A percentile compares a stretch with the other conserved stretches of the same genome.
phyloP scores from a whole-genome alignment of 306 rosid genomes.

The Notholithocarpus densiflorus region DNA sequence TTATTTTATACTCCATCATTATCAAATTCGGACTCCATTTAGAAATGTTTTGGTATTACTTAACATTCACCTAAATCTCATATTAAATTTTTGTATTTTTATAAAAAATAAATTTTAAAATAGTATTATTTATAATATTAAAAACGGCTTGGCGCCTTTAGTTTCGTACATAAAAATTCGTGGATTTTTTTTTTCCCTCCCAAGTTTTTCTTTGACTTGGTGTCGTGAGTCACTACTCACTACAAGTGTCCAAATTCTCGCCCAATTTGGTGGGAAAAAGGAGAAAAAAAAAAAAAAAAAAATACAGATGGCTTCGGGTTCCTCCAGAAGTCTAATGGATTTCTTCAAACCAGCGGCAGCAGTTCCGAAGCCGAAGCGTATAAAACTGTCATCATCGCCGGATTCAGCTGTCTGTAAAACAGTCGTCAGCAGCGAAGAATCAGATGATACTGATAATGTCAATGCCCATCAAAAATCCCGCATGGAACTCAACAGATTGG shows the following conservation, averaged over 20 bases:
- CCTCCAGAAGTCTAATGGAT: constrained; percentile 54
- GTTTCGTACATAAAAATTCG: too few species aligned
- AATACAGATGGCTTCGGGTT: constrained; percentile 28
- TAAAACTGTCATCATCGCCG: constrained; percentile 32
- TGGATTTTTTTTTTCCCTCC: neutral
- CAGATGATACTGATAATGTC: neutral
- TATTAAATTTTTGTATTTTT: too few species aligned
- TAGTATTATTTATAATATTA: too few species aligned
- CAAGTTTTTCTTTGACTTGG: neutral
- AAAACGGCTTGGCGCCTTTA: too few species aligned
- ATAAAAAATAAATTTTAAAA: too few species aligned
- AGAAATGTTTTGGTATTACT: too few species aligned
- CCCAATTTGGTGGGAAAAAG: neutral
- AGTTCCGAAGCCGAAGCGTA: constrained; percentile 38
- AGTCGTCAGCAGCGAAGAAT: constrained; percentile 7
- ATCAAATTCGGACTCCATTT: fast-evolving
- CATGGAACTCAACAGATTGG: constrained; percentile 49
- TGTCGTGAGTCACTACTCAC: too few species aligned
- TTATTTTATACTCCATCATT: fast-evolving
- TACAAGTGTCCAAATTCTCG: neutral
- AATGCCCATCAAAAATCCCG: constrained; percentile 44
- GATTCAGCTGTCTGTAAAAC: constrained; percentile 19
- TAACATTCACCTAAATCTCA: too few species aligned
- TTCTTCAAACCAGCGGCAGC: constrained; percentile 38
- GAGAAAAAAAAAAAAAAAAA: neutral